Conservation (phyloP, 192 early-diverging fungal genomes). For the Coemansia sp. region DNA sequence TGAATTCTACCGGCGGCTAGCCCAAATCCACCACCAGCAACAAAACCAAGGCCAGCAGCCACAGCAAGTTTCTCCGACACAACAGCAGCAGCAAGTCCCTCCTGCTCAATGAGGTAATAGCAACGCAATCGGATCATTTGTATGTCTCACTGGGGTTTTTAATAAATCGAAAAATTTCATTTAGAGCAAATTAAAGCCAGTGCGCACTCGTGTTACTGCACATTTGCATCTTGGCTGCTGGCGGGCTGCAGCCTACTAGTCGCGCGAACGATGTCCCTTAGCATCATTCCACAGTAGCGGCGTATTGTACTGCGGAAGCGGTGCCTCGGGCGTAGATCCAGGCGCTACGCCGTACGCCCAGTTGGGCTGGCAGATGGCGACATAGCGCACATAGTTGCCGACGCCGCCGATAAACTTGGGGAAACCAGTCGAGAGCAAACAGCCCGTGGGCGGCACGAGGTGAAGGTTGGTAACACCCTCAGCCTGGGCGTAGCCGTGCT, state of each 20-base stretch:
- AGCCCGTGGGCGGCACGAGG: constrained; percentile 48
- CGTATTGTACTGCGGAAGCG: constrained; percentile 31
- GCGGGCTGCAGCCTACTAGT: neutral
- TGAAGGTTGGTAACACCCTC: constrained; percentile 55
- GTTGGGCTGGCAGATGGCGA: constrained; percentile 44
- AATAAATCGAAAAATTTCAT: too few species aligned
- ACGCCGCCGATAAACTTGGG: constrained; percentile 52
- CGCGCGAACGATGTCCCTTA: constrained; percentile 26
- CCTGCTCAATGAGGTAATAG: constrained; percentile 13
- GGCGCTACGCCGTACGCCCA: constrained; percentile 46
- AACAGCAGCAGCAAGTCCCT: constrained; percentile 14
- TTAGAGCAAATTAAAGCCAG: too few species aligned
- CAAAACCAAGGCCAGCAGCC: constrained; percentile 12
- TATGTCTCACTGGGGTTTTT: neutral
- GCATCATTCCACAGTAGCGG: constrained; percentile 37
- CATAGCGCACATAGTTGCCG: constrained; percentile 53
- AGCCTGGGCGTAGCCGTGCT: constrained; percentile 50
- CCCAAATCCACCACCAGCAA: constrained; percentile 51
- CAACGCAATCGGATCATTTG: neutral
- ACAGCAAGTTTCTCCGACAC: constrained; percentile 15
- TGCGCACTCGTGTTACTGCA: neutral
- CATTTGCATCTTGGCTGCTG: neutral
- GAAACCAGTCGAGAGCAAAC: constrained; percentile 52
- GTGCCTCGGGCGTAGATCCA: constrained; percentile 35
- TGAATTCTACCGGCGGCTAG: constrained; percentile 47